Base-by-base conservation (phyloP, 768 basidiomycete genomes). In the Hygrocybe punicea region DNA sequence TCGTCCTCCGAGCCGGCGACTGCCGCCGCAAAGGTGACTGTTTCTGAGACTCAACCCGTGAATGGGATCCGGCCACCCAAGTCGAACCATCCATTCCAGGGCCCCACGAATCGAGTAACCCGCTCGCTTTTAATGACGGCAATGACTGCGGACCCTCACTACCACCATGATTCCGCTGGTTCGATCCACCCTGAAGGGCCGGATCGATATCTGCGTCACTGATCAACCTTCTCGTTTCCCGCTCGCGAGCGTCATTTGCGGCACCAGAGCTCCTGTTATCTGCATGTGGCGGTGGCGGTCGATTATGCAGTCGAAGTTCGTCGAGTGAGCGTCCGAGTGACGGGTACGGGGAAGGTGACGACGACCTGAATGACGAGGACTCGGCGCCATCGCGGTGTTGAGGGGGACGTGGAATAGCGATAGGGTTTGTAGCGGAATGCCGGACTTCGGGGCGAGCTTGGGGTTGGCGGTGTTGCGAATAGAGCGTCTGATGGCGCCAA, bases 121-220 rank as follows among this genome's bases (percentile, higher is more conserved):
- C 88, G 60, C 85, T 87, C 33, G 84, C 82, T 70, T 89, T 89
- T 53, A 90, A 73, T 36, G 88, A 89, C 33, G 88, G 88, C 57
- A 90, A 70, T 17, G 84, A 82, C 60, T 73, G 79, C 33, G 66
- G 60, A 19, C 68, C 69, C 23, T 76, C 73, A 13, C 33, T 21
- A 10, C 6, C n/a, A n/a, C 55, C 55, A 50, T 50, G 19, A 42
- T 51, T 66, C 60, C 67, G 61, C 34, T 66, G 64, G 29, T 58
- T 56, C 23, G 56, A 52, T 56, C 37, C 39, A n/a, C 37, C n/a
- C 36, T 60, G 59, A n/a, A 55, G 53, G 35, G 56, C 35, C 35
- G 59, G 56, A 39, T 56, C 59, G 21, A 54, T 57, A 16, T 60
- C 56, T 19, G 59, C 33, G 17, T 60, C 59, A 45, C 37, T 21